Base-by-base conservation (phyloP, 192 early-diverging fungal species). In the Backusella tuberculispora region DNA sequence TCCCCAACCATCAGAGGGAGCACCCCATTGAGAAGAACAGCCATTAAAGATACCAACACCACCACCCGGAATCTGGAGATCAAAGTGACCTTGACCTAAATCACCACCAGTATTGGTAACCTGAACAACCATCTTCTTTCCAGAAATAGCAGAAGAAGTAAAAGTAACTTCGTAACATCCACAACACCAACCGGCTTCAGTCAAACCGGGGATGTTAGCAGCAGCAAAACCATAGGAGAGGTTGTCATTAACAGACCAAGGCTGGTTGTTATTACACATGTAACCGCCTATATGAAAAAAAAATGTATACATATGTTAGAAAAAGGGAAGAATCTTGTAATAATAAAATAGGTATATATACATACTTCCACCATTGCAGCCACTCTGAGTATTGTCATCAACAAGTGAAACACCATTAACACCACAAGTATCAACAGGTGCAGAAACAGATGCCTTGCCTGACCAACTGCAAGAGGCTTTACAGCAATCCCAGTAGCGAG, bases 81-180 rank as follows among this genome's bases (percentile, higher is more conserved):
- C 78, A 44, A 79, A 79, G 14, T 79, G 72, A 19, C 69, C 74
- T 7, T 53, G 53, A 21, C 67, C 68, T 4, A 79, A 44, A 34
- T 79, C 78, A 7, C 73, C 78, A 66, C 78, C 78, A 40, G 72
- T 71, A 34, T 79, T 79, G 15, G 78, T 79, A 34, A 72, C 68
- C 50, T 79, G 78, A 15, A 79, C 78, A 48, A 79, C 70, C 66
- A 79, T 37, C n/a, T 47, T 79, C 48, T 79, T 79, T 14, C 78
- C 78, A 14, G 50, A 15, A n/a, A 75, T 50, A 37, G 56, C 17
- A 46, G 24, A 19, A 21, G 71, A 74, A 8, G 76, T 78, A 40
- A 79, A 79, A 4, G 48, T 75, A 12, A 79, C 44, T 4, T 74
- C 73, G 37, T 79, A 79, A 64, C 78, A 79, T 19, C 70, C 73